Base-by-base conservation (phyloP, 768 basidiomycete species). In the Auriculariales sp. region DNA sequence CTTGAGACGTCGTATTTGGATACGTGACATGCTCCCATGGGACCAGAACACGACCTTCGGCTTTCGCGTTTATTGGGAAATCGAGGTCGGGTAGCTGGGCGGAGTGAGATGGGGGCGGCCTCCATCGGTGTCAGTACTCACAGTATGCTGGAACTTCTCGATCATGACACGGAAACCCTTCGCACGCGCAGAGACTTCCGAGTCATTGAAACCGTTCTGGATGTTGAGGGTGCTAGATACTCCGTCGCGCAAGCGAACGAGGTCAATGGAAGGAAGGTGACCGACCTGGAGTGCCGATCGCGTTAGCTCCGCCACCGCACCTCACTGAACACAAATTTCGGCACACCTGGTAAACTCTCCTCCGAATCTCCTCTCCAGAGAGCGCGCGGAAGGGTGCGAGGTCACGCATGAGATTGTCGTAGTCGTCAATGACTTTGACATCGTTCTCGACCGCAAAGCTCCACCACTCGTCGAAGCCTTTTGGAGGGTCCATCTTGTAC, bases 391-490 rank as follows among this genome's bases (percentile, higher is more conserved):
- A 98, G 1, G 93, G 92, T 22, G 72, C 77, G 46, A 99, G 65
- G 61, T 98, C 94, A 48, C 73, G 70, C 29, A 75, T 59, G n/a
- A 94, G 71, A 3, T 74, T 72, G 52, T 89, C 88, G 58, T 90
- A 97, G 61, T 98, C 94, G 62, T 98, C 94, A 3, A 85, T 70
- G 65, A 98, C 77, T 57, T 79, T 76, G 44, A 87, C 81, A 4
- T 75, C 66, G 63, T 89, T 75, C 50, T 77, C 69, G 61, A 73
- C 67, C 12, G 82, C 85, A 63, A 90, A 97, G 39, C 64, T 60
- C 76, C 80, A 94, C 94, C 94, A 97, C 27, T 73, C 66, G 59
- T 91, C 93, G 55, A 98, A 99, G 1, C 92, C 94, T 35, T 73
- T 77, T 0, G 95, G 94, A 3, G 95, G 95, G 30, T 77, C 66